Evolutionary conservation across 108 stramenopile genomes (phyloP), one percentile per base, ranked within the genome.

Genomic region (Heterococcus sp.): DNA sequence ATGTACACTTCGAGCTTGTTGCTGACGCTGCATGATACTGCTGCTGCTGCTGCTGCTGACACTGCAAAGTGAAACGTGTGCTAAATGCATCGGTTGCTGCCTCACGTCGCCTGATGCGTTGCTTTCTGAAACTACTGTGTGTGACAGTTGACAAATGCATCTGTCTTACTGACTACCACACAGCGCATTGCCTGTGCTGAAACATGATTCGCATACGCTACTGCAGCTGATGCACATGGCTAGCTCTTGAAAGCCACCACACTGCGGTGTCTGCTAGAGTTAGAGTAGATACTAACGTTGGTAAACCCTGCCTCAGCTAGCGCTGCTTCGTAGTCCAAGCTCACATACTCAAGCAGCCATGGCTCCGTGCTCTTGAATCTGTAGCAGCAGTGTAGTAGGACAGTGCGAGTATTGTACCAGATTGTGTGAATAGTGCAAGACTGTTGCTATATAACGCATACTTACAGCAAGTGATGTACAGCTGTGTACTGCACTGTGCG

Each of bases 241-340:
- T n/a, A n/a, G n/a, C n/a, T n/a, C n/a, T n/a, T 58, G 46, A 58
- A 76, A 11, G 83, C 83, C 2, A 84, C 83, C 21, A 77, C 69
- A 3, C 75, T 84, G 3, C 75, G 75, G 68, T 84, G 83, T 29
- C 83, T 63, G 14, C 71, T 26, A 0, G 83, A 84, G 75, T 84
- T 84, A 3, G 73, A 46, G 29, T 65, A 71, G 34, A 76, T 69
- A 26, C 65, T 75, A 8, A 69, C 66, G 3, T 5, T 36, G 46
- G 29, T 46, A 31, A 84, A 84, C 27, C 83, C 83, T 34, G 83
- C 74, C 2, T 28, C 65, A 71, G n/a, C 1, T 3, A 84, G 75
- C 69, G 75, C 83, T 21, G 68, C 31, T 32, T 67, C 66, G 69
- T 76, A 35, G 75, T 84, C 83, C 46, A 84, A 71, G 39, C 66